Conservation (phyloP, 192 early-diverging fungal species). For the Backusella tarrabulga region DNA sequence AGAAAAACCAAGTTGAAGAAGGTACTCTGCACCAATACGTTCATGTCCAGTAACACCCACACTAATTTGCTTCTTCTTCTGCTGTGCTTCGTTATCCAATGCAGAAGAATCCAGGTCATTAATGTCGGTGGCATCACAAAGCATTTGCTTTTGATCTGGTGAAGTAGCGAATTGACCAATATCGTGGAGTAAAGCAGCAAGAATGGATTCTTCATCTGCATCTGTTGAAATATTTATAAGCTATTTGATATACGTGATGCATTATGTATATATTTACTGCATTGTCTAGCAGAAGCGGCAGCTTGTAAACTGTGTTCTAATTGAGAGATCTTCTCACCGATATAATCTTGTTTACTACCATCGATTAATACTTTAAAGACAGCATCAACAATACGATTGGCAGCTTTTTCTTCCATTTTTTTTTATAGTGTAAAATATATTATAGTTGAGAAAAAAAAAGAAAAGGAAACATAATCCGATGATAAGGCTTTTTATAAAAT, state of each 20-base stretch:
- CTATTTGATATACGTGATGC: neutral
- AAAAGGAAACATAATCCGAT: neutral
- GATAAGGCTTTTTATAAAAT: neutral
- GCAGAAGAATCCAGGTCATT: slow-evolving; percentile 19
- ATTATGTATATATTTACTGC: slow-evolving; percentile 10
- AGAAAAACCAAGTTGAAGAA: slow-evolving; percentile 52
- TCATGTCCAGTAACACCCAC: slow-evolving; percentile 55
- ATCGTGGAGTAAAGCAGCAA: slow-evolving; percentile 57
- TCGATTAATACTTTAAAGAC: slow-evolving; percentile 49
- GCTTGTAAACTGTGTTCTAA: slow-evolving; percentile 58
- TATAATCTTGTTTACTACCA: slow-evolving; percentile 51
- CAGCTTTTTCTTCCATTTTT: slow-evolving; percentile 12
- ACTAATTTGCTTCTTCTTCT: slow-evolving; percentile 20
- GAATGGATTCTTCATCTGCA: slow-evolving; percentile 47
- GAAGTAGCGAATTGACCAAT: slow-evolving; percentile 57
- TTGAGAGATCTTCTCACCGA: slow-evolving; percentile 55
- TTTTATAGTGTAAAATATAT: neutral
- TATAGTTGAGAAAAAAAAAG: neutral
- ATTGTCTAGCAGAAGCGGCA: slow-evolving; percentile 42
- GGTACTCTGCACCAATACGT: slow-evolving; percentile 52
- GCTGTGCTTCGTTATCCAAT: neutral
- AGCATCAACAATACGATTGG: slow-evolving; percentile 27
- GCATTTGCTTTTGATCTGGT: slow-evolving; percentile 46
- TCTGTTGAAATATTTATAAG: neutral
- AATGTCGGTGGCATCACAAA: slow-evolving; percentile 34